These are phyloP conservation scores for Phyllosticta citriasiana DNA, from an alignment of 2,329 filamentous ascomycete species.

Conservation along the genomic window DNA sequence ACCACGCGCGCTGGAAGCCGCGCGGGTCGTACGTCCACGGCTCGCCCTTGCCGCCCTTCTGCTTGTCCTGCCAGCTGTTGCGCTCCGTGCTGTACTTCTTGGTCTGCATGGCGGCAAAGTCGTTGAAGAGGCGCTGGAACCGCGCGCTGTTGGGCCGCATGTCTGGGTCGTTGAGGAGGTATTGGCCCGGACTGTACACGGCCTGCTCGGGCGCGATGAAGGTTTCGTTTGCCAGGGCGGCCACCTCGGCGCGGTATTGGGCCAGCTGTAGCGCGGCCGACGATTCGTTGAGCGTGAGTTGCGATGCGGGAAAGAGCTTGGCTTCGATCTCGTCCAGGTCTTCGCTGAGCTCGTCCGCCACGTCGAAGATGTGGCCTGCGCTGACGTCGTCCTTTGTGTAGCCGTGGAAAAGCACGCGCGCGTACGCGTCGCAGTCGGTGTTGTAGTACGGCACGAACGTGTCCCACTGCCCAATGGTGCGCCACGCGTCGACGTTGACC, in stretches of 20 bases:
- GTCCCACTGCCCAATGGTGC: conserved; percentile 47
- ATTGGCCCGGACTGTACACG: neutral
- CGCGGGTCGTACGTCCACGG: conserved; percentile 11
- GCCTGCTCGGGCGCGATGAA: neutral
- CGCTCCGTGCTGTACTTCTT: conserved; percentile 8
- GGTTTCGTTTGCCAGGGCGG: neutral
- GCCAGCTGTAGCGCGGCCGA: neutral
- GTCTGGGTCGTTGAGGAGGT: conserved; percentile 3
- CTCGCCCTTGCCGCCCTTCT: conserved; percentile 5
- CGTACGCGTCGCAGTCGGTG: conserved; percentile 42
- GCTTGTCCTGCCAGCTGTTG: conserved; percentile 12
- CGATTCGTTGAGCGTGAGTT: neutral
- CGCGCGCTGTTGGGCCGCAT: conserved; percentile 1
- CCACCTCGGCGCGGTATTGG: neutral
- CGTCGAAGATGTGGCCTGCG: conserved; percentile 13
- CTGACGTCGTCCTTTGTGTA: conserved; percentile 11
- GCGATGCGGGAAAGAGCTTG: neutral
- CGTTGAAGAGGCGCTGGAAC: neutral
- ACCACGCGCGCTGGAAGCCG: conserved; percentile 12
- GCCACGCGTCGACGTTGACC: conserved; percentile 44
- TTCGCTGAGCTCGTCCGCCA: conserved; percentile 3
- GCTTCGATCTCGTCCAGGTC: conserved; percentile 3
- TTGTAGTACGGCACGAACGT: conserved; percentile 49
- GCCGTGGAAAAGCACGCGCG: conserved; percentile 19
- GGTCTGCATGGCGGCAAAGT: conserved; percentile 9